Evolutionary conservation across 2,329 filamentous ascomycete genomes (phyloP).

Genomic region (Polytolypa hystricis): DNA sequence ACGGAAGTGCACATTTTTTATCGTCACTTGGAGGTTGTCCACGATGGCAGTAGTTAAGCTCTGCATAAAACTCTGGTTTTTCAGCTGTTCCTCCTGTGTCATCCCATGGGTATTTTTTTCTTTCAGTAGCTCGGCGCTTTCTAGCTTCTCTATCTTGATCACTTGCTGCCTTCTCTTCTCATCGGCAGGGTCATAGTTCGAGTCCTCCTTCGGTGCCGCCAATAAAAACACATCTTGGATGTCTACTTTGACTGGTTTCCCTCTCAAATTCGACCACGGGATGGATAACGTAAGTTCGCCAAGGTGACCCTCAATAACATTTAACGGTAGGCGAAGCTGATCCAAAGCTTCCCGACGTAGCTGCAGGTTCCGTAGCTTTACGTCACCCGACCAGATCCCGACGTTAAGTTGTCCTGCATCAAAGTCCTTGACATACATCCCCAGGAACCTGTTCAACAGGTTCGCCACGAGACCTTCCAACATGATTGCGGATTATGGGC

Average conservation of each 20-base stretch:
- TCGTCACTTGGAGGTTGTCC: conserved; percentile 92
- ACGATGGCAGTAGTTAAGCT: conserved; percentile 93
- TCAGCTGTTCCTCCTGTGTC: conserved; percentile 89
- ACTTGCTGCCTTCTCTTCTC: conserved; percentile 75
- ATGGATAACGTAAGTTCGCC: conserved; percentile 86
- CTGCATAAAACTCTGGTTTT: conserved; percentile 94
- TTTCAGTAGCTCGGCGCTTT: conserved; percentile 88
- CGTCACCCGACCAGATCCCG: conserved; percentile 97
- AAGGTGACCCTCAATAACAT: conserved; percentile 90
- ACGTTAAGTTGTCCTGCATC: conserved; percentile 96
- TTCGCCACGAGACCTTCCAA: conserved; percentile 94
- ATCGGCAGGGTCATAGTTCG: conserved; percentile 84
- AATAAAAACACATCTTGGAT: conserved; percentile 96
- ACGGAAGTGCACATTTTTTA: conserved; percentile 97
- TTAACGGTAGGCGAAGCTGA: conserved; percentile 90
- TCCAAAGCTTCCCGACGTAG: conserved; percentile 90
- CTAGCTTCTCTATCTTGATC: conserved; percentile 98
- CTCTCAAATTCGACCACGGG: conserved; percentile 92
- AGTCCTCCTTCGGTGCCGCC: conserved; percentile 89
- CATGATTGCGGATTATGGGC: conserved; percentile 59
- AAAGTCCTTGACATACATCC: conserved; percentile 99
- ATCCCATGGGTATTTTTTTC: conserved; percentile 87
- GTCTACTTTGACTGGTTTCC: conserved; percentile 85
- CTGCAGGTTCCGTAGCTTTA: conserved; percentile 86
- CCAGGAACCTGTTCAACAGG: conserved; percentile 96